A percentile compares a stretch with the other conserved stretches of the same genome.
These are phyloP conservation scores for Zygoascus hellenicus DNA, from an alignment of 1,139 yeast species.

Conservation along the genomic window DNA sequence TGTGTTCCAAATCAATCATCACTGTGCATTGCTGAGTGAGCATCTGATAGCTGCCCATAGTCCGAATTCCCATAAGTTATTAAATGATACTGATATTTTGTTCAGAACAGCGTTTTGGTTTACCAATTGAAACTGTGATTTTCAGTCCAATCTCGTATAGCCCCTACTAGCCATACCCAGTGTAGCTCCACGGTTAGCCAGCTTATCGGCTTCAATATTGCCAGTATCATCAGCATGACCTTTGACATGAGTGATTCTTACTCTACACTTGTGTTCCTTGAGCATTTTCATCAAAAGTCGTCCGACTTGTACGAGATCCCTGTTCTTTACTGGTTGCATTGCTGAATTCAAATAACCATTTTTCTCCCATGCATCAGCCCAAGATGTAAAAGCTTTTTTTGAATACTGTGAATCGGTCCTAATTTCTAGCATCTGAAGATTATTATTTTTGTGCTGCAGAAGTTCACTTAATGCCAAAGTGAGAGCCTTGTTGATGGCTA, in stretches of 20 bases:
- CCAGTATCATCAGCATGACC: slow-evolving; percentile 72
- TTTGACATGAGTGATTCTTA: slow-evolving; percentile 52
- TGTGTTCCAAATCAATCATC: too few relatives aligned
- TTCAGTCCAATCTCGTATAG: not conserved
- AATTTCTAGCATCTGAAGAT: slow-evolving; percentile 26
- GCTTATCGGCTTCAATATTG: slow-evolving; percentile 68
- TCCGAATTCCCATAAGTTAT: too few relatives aligned
- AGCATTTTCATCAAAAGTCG: slow-evolving; percentile 20
- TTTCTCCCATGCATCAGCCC: slow-evolving; percentile 49
- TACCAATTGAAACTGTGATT: too few relatives aligned
- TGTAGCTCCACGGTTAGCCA: slow-evolving; percentile 58
- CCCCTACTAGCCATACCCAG: not conserved
- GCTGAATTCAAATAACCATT: slow-evolving; percentile 49
- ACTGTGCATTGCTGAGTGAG: too few relatives aligned
- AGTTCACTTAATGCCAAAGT: slow-evolving; percentile 28
- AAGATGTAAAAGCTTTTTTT: slow-evolving; percentile 42
- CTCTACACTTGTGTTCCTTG: slow-evolving; percentile 21
- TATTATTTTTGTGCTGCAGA: not conserved
- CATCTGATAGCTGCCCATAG: too few relatives aligned
- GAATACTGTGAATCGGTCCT: slow-evolving; percentile 57
- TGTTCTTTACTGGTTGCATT: slow-evolving; percentile 47
- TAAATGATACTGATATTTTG: too few relatives aligned
- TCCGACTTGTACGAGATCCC: slow-evolving; percentile 41
- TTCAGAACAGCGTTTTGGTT: too few relatives aligned
- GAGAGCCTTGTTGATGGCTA: slow-evolving; percentile 58